Percentiles rank a stretch among this genome's conserved stretches.
Conservation (phyloP, 1,284 basidiomycete genomes). For the Porogramme epimiltina region DNA sequence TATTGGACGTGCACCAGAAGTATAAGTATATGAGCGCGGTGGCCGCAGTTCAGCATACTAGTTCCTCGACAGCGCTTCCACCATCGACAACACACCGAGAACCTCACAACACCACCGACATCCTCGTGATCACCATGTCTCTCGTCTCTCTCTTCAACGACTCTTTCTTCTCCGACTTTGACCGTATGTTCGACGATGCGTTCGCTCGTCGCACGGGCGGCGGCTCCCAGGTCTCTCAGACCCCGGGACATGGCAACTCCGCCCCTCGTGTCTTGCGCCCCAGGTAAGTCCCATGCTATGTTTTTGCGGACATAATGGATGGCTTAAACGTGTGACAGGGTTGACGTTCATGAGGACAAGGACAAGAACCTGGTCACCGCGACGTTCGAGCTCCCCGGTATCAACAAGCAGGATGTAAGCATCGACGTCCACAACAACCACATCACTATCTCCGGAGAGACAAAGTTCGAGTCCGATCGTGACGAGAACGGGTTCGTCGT, state of each 20-base stretch:
- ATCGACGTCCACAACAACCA: slow-evolving; percentile 44
- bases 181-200: slow-evolving; percentile 50
- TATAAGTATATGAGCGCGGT: no score
- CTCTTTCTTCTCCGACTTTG: slow-evolving; percentile 46
- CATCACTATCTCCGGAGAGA: slow-evolving; percentile 49
- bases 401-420: slow-evolving; percentile 43
- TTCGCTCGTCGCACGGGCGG: slow-evolving; percentile 31
- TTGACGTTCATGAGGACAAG: slow-evolving; percentile 48
- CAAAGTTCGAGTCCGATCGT: slow-evolving; percentile 31
- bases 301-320: no score
- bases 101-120: not conserved
- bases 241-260: slow-evolving; percentile 9
- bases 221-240: slow-evolving; percentile 10
- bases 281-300: slow-evolving; percentile 9
- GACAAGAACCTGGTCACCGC: slow-evolving; percentile 46
- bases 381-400: slow-evolving; percentile 50
- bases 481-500: slow-evolving; percentile 48
- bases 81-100: not conserved
- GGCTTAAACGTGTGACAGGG: slow-evolving; percentile 29
- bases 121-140: not conserved
- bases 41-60: not conserved
- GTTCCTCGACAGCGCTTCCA: not conserved
- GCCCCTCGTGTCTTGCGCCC: slow-evolving; percentile 18
- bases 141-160: slow-evolving; percentile 38
- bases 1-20: no score